Conservation (phyloP, 2,329 filamentous ascomycete species). For the Podosphaera fusca region DNA sequence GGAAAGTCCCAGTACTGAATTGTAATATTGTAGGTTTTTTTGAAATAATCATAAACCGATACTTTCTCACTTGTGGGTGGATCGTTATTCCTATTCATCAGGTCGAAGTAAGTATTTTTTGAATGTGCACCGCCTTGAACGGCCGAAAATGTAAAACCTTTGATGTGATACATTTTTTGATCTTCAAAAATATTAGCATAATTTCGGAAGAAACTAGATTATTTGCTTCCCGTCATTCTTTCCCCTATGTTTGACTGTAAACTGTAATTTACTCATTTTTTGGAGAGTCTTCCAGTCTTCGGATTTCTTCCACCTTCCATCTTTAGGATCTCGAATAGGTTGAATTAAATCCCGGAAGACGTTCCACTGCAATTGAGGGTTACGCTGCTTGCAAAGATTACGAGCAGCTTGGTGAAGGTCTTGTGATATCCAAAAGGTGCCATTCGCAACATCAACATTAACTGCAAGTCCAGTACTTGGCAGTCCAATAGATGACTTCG, state of each 20-base stretch:
- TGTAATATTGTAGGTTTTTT: conserved; percentile 27
- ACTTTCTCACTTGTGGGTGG: conserved; percentile 6
- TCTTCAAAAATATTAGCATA: conserved; percentile 9
- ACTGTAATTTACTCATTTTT: conserved; percentile 30
- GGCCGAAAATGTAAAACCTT: conserved; percentile 23
- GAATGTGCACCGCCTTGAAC: conserved; percentile 23
- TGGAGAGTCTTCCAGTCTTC: conserved; percentile 31
- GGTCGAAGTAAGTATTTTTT: conserved; percentile 31
- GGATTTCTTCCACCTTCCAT: conserved; percentile 15
- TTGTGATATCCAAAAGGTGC: conserved; percentile 52
- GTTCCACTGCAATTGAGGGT: conserved; percentile 8
- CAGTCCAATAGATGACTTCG: conserved; percentile 15
- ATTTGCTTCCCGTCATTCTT: conserved; percentile 17
- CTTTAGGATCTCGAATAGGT: conserved; percentile 5
- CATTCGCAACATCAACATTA: conserved; percentile 82
- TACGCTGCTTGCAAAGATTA: conserved; percentile 12
- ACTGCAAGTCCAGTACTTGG: conserved; percentile 41
- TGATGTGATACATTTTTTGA: conserved; percentile 27
- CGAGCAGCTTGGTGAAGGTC: conserved; percentile 17
- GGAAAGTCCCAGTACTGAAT: conserved; percentile 28
- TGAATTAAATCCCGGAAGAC: conserved; percentile 9
- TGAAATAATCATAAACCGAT: conserved; percentile 31
- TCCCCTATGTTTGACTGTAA: conserved; percentile 30
- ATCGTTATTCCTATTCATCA: conserved; percentile 23
- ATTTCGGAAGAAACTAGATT: not conserved